Percentiles rank a stretch among this genome's conserved stretches.
These are phyloP conservation scores for Corchorus olitorius DNA, from an alignment of 345 rosid genomes.

Conservation along the genomic window DNA sequence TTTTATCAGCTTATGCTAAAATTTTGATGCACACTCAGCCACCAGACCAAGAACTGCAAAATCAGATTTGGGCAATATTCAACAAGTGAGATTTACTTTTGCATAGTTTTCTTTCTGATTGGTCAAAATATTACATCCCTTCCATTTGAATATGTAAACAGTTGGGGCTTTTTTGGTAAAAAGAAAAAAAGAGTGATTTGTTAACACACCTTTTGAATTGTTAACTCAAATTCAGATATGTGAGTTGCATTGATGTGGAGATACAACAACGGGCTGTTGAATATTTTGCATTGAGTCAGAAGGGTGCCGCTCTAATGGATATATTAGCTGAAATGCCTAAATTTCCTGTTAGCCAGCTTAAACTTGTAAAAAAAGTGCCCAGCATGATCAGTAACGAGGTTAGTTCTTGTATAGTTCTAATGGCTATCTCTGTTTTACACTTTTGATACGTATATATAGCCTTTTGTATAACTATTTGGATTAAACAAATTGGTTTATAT, in stretches of 20 bases:
- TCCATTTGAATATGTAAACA: conserved; percentile 2
- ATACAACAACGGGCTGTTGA: conserved; percentile 98
- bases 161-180: background rate
- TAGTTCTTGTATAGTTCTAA: conserved; percentile 29
- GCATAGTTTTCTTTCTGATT: conserved; percentile 9
- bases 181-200: conserved; percentile 4
- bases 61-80: conserved; percentile 82
- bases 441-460: conserved; percentile 1
- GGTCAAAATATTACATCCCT: background rate
- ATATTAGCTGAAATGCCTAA: conserved; percentile 99
- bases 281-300: conserved; percentile 89
- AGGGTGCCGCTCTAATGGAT: conserved; percentile 79
- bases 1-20: conserved; percentile 97
- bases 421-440: conserved; percentile 14
- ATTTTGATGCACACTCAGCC: conserved; percentile 95
- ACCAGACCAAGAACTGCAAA: conserved; percentile 84
- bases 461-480: conserved; percentile 14
- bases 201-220: conserved; percentile 24
- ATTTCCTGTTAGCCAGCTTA: conserved; percentile 54
- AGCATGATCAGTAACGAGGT: conserved; percentile 54
- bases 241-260: conserved; percentile 98
- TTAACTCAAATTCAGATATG: conserved; percentile 56
- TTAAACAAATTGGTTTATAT: conserved; percentile 18
- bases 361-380: conserved; percentile 67
- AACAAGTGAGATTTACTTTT: conserved; percentile 64